phyloP scores from a whole-genome alignment of 2,329 filamentous ascomycete genomes.

The Scedosporium apiospermum region DNA sequence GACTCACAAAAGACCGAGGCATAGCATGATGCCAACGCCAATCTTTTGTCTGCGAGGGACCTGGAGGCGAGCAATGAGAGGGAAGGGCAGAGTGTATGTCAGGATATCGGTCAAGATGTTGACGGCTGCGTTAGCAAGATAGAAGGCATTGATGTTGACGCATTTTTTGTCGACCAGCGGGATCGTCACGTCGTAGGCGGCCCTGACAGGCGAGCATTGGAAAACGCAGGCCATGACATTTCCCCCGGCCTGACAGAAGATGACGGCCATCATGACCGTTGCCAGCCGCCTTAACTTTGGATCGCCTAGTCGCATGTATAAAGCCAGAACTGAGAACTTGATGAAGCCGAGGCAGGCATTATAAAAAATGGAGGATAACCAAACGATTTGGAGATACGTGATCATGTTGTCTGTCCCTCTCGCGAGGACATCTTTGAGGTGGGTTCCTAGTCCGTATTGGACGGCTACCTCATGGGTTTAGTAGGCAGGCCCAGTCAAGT shows the following conservation, averaged over 20 bases:
- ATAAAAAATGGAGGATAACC: slow-evolving; percentile 38
- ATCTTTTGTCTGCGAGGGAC: slow-evolving; percentile 34
- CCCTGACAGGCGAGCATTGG: slow-evolving; percentile 29
- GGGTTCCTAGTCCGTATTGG: slow-evolving; percentile 19
- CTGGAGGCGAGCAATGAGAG: slow-evolving; percentile 30
- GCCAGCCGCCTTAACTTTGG: slow-evolving; percentile 23
- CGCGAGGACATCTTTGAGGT: slow-evolving; percentile 15
- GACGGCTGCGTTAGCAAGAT: slow-evolving; percentile 34
- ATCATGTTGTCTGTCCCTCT: slow-evolving; percentile 11
- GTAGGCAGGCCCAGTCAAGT: background rate
- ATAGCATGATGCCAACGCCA: slow-evolving; percentile 30
- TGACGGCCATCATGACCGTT: slow-evolving; percentile 27
- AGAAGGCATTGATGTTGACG: slow-evolving; percentile 35
- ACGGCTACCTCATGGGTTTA: slow-evolving; percentile 5
- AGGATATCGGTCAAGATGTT: slow-evolving; percentile 36
- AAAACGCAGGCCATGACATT: slow-evolving; percentile 33
- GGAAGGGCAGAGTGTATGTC: slow-evolving; percentile 33
- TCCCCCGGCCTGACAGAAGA: slow-evolving; percentile 27
- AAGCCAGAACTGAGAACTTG: slow-evolving; percentile 34
- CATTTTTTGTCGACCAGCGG: slow-evolving; percentile 18
- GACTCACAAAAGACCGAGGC: slow-evolving; percentile 30
- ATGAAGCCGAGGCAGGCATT: slow-evolving; percentile 35
- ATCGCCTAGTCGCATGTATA: slow-evolving; percentile 34
- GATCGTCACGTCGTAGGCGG: slow-evolving; percentile 25
- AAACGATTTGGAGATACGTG: slow-evolving; percentile 20